Percentiles rank a stretch among this genome's conserved stretches.
phyloP scores from a whole-genome alignment of 768 basidiomycete genomes.

The Lepiota brunneoincarnata region DNA sequence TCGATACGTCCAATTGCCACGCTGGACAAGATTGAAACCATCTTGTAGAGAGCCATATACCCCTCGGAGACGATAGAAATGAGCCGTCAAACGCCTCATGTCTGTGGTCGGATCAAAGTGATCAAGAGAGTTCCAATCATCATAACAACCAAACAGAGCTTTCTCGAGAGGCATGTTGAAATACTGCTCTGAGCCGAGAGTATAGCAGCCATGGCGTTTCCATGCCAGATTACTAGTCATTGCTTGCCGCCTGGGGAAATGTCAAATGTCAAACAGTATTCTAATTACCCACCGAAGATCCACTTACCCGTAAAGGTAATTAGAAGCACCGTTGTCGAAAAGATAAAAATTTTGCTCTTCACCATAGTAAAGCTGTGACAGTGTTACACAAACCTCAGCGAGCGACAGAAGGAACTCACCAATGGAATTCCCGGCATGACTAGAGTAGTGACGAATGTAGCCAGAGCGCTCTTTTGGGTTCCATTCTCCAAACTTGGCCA shows the following conservation, averaged over 20 bases:
- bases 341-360: conserved; percentile 92
- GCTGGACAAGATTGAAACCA: conserved; percentile 80
- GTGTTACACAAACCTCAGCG: not conserved
- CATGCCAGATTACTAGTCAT: conserved; percentile 85
- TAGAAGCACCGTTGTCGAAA: conserved; percentile 83
- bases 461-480: conserved; percentile 71
- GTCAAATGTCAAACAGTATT: not conserved
- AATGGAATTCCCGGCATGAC: conserved; percentile 87
- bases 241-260: conserved; percentile 71
- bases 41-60: conserved; percentile 78
- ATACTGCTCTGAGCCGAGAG: conserved; percentile 86
- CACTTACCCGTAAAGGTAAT: conserved; percentile 85
- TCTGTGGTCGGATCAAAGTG: conserved; percentile 92
- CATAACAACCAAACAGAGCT: conserved; percentile 76
- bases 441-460: conserved; percentile 72
- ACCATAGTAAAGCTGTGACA: conserved; percentile 71
- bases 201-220: conserved; percentile 93
- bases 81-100: conserved; percentile 68
- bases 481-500: conserved; percentile 91
- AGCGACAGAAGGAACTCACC: conserved; percentile 34
- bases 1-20: conserved; percentile 80
- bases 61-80: conserved; percentile 68
- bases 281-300: not conserved
- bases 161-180: conserved; percentile 90
- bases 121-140: conserved; percentile 91